Evolutionary conservation across 2,329 filamentous ascomycete species (phyloP).

Genomic region (Chalaropsis thielavioides): DNA sequence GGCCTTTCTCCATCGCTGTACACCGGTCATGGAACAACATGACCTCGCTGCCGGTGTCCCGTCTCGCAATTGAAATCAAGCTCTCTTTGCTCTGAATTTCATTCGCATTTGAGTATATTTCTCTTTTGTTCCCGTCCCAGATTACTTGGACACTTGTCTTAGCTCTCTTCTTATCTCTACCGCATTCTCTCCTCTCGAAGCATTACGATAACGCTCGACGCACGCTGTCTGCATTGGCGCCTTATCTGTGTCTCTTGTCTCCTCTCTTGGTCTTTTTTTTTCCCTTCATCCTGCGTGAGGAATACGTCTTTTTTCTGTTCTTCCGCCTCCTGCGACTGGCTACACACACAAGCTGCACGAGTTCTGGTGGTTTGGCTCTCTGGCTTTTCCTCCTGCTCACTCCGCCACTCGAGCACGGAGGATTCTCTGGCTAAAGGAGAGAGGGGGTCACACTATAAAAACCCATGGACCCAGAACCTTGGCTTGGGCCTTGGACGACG

Average conservation of each 20-base stretch:
- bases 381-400: not conserved
- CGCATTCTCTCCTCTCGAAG: not conserved
- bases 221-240: not conserved
- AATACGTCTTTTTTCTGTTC: not conserved
- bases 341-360: slow-evolving; percentile 2
- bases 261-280: not conserved
- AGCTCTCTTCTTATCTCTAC: not conserved
- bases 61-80: not conserved
- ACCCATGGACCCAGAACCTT: not conserved
- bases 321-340: not conserved
- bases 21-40: not conserved
- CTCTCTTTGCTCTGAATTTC: not conserved
- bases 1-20: not conserved
- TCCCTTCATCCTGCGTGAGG: not conserved
- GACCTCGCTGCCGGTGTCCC: not conserved
- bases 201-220: not conserved
- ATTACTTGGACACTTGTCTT: not conserved
- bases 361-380: slow-evolving; percentile 3
- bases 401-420: slow-evolving; percentile 4
- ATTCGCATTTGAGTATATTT: not conserved
- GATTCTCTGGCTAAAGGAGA: not conserved
- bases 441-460: slow-evolving; percentile 6
- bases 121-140: not conserved
- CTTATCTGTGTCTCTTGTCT: not conserved
- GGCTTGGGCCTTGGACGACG: slow-evolving; percentile 1